These are phyloP conservation scores for Triticum monococcum DNA, from an alignment of 176 grass and related monocot genomes.

Conservation along the genomic window DNA sequence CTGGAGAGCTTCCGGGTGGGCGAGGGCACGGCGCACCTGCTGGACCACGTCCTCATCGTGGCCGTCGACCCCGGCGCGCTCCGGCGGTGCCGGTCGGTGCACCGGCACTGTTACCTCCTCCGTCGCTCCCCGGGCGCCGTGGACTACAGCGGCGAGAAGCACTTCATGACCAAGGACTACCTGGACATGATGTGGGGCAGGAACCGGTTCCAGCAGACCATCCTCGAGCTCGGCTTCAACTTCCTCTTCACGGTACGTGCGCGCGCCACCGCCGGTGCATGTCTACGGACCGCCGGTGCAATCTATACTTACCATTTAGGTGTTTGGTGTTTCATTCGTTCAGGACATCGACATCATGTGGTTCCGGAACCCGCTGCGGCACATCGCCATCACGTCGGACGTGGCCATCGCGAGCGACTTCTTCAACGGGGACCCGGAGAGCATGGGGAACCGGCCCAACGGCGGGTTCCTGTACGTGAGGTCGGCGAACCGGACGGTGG, in stretches of 20 bases:
- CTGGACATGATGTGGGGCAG: slow-evolving; percentile 81
- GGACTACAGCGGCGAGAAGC: slow-evolving; percentile 63
- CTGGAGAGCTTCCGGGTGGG: slow-evolving; percentile 66
- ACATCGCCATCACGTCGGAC: slow-evolving; percentile 72
- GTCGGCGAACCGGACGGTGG: slow-evolving; percentile 41
- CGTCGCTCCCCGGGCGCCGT: slow-evolving; percentile 4
- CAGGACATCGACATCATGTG: slow-evolving; percentile 89
- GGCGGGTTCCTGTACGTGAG: slow-evolving; percentile 67
- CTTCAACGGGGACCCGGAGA: slow-evolving; percentile 60
- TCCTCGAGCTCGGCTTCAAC: slow-evolving; percentile 79
- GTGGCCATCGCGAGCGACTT: slow-evolving; percentile 61
- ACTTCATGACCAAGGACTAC: slow-evolving; percentile 73
- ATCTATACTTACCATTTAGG: not conserved
- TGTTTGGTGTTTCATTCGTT: not conserved
- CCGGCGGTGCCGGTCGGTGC: slow-evolving; percentile 46
- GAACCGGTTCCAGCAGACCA: slow-evolving; percentile 62
- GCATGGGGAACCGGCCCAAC: slow-evolving; percentile 59
- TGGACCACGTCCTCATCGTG: slow-evolving; percentile 66
- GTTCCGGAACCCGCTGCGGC: slow-evolving; percentile 74
- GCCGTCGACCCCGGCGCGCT: slow-evolving; percentile 54
- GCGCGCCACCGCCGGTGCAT: not conserved
- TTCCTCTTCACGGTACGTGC: slow-evolving; percentile 74
- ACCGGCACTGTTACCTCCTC: slow-evolving; percentile 65
- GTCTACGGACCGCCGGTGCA: not conserved
- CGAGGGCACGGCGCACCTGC: slow-evolving; percentile 50